phyloP scores from a whole-genome alignment of 768 basidiomycete genomes.

The Naganishia vishniacii region DNA sequence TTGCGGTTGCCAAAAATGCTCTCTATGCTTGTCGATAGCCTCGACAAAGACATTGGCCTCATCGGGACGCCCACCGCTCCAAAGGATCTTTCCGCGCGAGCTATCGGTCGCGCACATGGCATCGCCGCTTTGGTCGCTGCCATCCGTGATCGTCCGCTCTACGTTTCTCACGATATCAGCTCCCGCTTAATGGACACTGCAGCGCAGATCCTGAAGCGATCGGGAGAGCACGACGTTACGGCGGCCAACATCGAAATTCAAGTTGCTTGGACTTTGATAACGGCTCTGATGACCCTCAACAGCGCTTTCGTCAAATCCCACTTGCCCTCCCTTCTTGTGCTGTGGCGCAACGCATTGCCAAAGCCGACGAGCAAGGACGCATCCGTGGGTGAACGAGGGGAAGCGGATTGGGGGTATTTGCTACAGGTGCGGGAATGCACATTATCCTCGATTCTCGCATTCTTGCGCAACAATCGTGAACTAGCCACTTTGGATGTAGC shows the following conservation, averaged over 20 bases:
- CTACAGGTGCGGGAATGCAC: conserved; percentile 85
- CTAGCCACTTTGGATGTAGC: conserved; percentile 87
- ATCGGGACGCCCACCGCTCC: conserved; percentile 67
- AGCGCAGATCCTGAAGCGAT: conserved; percentile 78
- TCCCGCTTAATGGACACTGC: conserved; percentile 85
- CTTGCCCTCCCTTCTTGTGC: conserved; percentile 83
- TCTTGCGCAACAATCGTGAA: conserved; percentile 72
- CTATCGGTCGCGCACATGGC: conserved; percentile 83
- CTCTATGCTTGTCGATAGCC: conserved; percentile 67
- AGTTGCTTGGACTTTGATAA: conserved; percentile 88
- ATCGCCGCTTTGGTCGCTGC: conserved; percentile 79
- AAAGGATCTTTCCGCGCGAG: conserved; percentile 63
- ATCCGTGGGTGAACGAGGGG: conserved; percentile 58
- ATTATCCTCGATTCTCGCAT: conserved; percentile 78
- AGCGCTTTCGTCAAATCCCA: conserved; percentile 90
- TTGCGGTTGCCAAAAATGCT: conserved; percentile 75
- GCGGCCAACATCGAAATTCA: conserved; percentile 79
- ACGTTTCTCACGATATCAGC: conserved; percentile 88
- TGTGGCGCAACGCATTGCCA: conserved; percentile 95
- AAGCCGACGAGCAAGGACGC: conserved; percentile 89
- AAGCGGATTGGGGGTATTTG: conserved; percentile 82
- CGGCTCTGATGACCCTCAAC: conserved; percentile 83
- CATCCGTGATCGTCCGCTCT: conserved; percentile 79
- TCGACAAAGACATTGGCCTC: conserved; percentile 73
- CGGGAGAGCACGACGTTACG: conserved; percentile 82